Evolutionary conservation across 768 basidiomycete genomes (phyloP), one percentile per base, ranked within the genome.

Genomic region (Lentinula lateritia): DNA sequence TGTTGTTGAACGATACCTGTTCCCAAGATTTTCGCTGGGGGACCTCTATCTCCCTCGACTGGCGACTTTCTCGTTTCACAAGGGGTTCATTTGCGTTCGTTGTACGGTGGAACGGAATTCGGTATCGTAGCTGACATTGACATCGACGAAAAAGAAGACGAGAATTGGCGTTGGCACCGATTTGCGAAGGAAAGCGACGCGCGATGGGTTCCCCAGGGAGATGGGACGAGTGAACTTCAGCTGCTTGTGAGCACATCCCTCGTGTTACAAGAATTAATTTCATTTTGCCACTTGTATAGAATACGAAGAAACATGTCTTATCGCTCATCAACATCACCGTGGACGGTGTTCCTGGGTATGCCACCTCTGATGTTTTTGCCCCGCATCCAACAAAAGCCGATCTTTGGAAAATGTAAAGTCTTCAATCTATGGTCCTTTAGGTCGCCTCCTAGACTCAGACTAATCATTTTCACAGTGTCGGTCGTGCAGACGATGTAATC

Each of bases 1-100:
- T 3, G 28, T 28, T 28, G 28, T 28, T 28, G 0, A 20, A 35
- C 46, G 92, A 90, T 64, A 89, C 97, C 1, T 46, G 36, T 38
- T 12, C 10, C n/a, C 2, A 16, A 61, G 61, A 46, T 46, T 12
- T 61, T 39, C 32, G 61, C 52, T 42, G 63, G 50, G 52, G 58
- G 58, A 42, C 45, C 41, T 34, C n/a, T 45, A 41, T 36, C 53
- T 48, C 52, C 61, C 55, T 8, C 18, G 1, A 36, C 50, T 8
- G 38, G 42, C 28, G 23, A 32, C 3, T 53, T 13, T 13, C 34
- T 52, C 10, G 61, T 45, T 45, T 52, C 65, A 46, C 20, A 57
- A 55, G 20, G 61, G 9, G 45, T 38, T n/a, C 18, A 59, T 45
- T 39, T 64, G 8, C 23, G 48, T 28, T 42, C 65, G 10, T 16